Conservation (phyloP, 306 rosid species). For the Luffa aegyptiaca region DNA sequence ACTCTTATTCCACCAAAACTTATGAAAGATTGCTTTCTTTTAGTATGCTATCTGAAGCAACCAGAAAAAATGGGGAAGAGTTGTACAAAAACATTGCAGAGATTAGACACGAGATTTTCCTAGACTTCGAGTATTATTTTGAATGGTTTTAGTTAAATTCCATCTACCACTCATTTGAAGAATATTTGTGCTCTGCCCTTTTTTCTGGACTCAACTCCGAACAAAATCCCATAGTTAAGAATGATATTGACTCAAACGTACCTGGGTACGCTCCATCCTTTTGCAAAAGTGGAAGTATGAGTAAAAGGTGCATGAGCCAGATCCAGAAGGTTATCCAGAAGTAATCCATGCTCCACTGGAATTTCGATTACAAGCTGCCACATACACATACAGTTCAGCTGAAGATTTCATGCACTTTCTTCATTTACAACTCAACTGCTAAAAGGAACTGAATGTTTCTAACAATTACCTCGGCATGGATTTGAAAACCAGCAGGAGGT, state of each 20-base stretch:
- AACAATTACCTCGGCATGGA: constrained; percentile 76
- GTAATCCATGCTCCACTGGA: constrained; percentile 90
- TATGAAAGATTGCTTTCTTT: background rate
- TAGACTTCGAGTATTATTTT: background rate
- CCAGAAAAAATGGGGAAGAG: background rate
- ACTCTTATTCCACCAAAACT: background rate
- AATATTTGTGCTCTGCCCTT: background rate
- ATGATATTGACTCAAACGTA: constrained; percentile 22
- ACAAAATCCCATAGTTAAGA: background rate
- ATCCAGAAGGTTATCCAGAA: constrained; percentile 94
- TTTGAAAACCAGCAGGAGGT: constrained; percentile 81
- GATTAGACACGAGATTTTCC: background rate
- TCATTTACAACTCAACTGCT: background rate
- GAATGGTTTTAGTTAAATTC: background rate
- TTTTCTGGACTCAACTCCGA: background rate
- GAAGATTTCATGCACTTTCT: background rate
- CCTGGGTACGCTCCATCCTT: constrained; percentile 99
- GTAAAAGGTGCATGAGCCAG: constrained; percentile 99
- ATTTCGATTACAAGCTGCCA: constrained; percentile 79
- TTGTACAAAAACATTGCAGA: background rate
- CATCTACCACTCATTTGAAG: background rate
- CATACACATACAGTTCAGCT: background rate
- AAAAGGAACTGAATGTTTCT: background rate
- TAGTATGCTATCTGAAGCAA: background rate
- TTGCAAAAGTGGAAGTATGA: constrained; percentile 95